Percentiles rank a stretch among this genome's conserved stretches.
Evolutionary conservation across 2,329 filamentous ascomycete species (phyloP).

Genomic region (Epichloe amarillans): DNA sequence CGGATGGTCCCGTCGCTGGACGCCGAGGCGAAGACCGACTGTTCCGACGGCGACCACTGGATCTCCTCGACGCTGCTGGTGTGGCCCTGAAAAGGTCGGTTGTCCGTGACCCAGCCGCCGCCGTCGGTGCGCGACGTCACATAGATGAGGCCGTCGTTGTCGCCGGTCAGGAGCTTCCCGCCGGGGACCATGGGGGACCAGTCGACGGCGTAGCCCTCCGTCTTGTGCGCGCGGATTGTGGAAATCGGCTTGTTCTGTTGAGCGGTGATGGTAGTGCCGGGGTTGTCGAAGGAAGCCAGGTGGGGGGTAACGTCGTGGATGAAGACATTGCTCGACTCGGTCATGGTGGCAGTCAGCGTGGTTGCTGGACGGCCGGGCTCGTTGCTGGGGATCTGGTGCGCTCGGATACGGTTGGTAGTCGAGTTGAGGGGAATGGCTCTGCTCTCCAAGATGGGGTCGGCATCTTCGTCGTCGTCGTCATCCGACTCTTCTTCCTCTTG

Average conservation of each 20-base stretch:
- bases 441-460: slow-evolving; percentile 88
- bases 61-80: slow-evolving; percentile 80
- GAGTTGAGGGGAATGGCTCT: slow-evolving; percentile 75
- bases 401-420: slow-evolving; percentile 87
- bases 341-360: slow-evolving; percentile 83
- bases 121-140: slow-evolving; percentile 75
- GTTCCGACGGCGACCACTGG: slow-evolving; percentile 91
- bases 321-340: slow-evolving; percentile 74
- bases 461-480: slow-evolving; percentile 60
- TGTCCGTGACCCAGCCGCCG: slow-evolving; percentile 81
- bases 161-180: slow-evolving; percentile 82
- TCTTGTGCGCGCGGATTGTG: slow-evolving; percentile 81
- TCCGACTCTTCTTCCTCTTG: slow-evolving; percentile 52
- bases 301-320: slow-evolving; percentile 96
- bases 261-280: slow-evolving; percentile 65
- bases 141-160: slow-evolving; percentile 83
- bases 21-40: slow-evolving; percentile 85
- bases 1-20: slow-evolving; percentile 90
- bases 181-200: slow-evolving; percentile 72
- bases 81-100: slow-evolving; percentile 72
- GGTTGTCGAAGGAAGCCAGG: slow-evolving; percentile 77
- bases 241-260: slow-evolving; percentile 79
- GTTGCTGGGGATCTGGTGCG: slow-evolving; percentile 62
- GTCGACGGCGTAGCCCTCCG: slow-evolving; percentile 92
- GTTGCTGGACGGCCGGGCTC: slow-evolving; percentile 60